These are phyloP conservation scores for Rhizoclosmatium globosum DNA, from an alignment of 192 early-diverging fungal genomes.

Conservation along the genomic window DNA sequence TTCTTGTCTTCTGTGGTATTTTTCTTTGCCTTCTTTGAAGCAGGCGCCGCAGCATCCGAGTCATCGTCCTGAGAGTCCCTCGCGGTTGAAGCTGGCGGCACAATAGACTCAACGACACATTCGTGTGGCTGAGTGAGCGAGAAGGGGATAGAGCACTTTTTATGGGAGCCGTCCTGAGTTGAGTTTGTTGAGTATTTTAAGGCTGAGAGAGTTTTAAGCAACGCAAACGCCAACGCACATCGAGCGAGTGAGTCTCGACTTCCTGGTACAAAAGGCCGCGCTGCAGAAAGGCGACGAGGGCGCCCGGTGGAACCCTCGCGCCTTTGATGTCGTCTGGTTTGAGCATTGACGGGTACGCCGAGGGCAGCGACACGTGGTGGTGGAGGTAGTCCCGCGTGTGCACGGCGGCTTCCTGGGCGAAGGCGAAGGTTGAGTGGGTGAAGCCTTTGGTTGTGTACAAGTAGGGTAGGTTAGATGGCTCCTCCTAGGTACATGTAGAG, in stretches of 20 bases:
- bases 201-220: not conserved
- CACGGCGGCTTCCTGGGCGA: slow-evolving; percentile 86
- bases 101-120: slow-evolving; percentile 68
- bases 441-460: slow-evolving; percentile 82
- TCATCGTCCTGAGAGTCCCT: no score
- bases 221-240: slow-evolving; percentile 51
- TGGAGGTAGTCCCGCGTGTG: slow-evolving; percentile 45
- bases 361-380: not conserved
- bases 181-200: not conserved
- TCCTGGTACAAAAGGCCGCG: slow-evolving; percentile 93
- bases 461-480: no score
- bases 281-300: slow-evolving; percentile 85
- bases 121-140: slow-evolving; percentile 70
- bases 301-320: slow-evolving; percentile 77
- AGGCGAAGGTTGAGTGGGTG: slow-evolving; percentile 83
- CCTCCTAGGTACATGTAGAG: no score
- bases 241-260: slow-evolving; percentile 86
- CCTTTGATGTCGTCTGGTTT: not conserved
- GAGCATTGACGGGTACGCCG: not conserved
- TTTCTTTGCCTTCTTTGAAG: not conserved
- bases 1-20: not conserved
- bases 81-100: no score
- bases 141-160: slow-evolving; percentile 76
- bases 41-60: no score
- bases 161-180: slow-evolving; percentile 78